Evolutionary conservation across 371 early-diverging fungal genomes (phyloP).

Genomic region (Parasitella parasitica): DNA sequence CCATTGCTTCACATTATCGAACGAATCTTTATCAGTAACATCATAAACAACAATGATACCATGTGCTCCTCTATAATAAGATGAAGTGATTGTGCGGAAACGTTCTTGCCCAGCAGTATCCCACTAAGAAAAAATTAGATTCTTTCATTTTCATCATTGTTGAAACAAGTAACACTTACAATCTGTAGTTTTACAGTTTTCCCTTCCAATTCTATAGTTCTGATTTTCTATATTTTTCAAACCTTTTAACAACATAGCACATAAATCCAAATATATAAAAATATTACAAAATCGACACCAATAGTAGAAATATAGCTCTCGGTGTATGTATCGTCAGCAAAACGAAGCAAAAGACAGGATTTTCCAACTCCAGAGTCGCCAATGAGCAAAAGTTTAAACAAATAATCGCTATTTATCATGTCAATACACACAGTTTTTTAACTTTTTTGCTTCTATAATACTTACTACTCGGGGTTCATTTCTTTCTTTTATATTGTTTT

Average conservation of each 20-base stretch:
- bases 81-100: constrained; percentile 98
- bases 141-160: too few relatives aligned
- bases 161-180: constrained; percentile 60
- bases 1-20: constrained; percentile 94
- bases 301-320: constrained; percentile 98
- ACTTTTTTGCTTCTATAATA: neutral
- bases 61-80: constrained; percentile 98
- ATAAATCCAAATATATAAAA: neutral
- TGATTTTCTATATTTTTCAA: constrained; percentile 82
- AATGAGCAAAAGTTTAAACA: constrained; percentile 98
- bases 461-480: constrained; percentile 48
- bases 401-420: constrained; percentile 75
- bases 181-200: constrained; percentile 99
- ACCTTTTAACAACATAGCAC: neutral
- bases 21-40: constrained; percentile 95
- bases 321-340: constrained; percentile 98
- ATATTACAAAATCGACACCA: constrained; percentile 93
- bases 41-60: constrained; percentile 99
- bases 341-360: constrained; percentile 96
- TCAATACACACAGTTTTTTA: neutral
- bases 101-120: constrained; percentile 99
- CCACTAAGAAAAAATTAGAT: constrained; percentile 79
- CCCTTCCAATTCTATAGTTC: constrained; percentile 97
- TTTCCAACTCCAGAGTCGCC: constrained; percentile 99
- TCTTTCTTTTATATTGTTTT: constrained; percentile 3